Percentiles rank a stretch among this genome's conserved stretches.
Conservation (phyloP, 805 yeast genomes). For the Wickerhamomyces pijperi region DNA sequence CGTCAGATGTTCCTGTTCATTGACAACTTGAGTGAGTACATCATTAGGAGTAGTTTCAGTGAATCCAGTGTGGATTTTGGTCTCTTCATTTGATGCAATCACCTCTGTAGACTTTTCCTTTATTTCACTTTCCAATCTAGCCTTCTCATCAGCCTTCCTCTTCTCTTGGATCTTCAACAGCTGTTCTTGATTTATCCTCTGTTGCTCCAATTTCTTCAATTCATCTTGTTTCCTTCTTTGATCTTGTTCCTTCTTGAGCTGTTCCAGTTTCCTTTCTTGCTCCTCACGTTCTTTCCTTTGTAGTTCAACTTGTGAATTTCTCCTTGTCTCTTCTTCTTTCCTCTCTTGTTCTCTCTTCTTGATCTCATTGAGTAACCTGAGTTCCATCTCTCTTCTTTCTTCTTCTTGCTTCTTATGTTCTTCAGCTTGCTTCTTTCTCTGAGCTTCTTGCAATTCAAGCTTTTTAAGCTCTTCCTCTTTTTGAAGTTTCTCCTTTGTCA, state of each 20-base stretch:
- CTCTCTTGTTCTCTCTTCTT: background rate
- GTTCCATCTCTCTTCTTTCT: background rate
- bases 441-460: background rate
- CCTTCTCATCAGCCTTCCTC: constrained; percentile 2
- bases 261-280: constrained; percentile 1
- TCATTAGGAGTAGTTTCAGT: too few relatives aligned
- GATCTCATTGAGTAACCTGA: background rate
- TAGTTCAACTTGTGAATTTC: background rate
- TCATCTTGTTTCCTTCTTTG: background rate
- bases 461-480: background rate
- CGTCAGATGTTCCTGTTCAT: too few relatives aligned
- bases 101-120: too few relatives aligned
- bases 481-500: background rate
- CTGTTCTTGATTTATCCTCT: background rate
- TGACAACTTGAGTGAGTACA: too few relatives aligned
- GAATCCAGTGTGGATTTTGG: too few relatives aligned
- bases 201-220: background rate
- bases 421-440: background rate
- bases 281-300: constrained; percentile 1
- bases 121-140: background rate
- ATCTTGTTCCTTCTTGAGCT: background rate
- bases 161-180: too few relatives aligned
- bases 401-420: background rate
- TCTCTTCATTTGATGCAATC: too few relatives aligned
- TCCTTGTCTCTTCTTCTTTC: background rate